Evolutionary conservation across 768 basidiomycete species (phyloP), one percentile per base, ranked within the genome.

Genomic region (Trametopsis cervina): DNA sequence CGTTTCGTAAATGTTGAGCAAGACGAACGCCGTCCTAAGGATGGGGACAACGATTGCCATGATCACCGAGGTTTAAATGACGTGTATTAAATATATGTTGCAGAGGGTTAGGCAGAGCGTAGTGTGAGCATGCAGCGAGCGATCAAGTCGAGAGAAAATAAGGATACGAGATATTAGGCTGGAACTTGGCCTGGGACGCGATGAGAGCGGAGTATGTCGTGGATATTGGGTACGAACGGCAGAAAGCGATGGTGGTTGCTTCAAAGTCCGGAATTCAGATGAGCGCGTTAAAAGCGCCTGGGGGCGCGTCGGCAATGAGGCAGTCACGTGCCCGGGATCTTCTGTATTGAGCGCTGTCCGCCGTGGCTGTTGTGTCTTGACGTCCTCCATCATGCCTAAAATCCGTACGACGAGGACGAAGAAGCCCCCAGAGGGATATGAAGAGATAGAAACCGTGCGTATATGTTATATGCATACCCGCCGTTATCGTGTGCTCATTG

Each of bases 361-460:
- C 38, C 38, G 12, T n/a, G 27, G 9, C 44, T 9, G 37, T 40
- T 24, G 24, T 15, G 40, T 22, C 5, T 52, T 45, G 39, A 35
- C 51, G 35, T 44, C 21, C 40, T 51, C 56, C 55, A 47, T 53
- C 50, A 95, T 97, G 94, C 94, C 94, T 29, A 95, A 88, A 69
- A 94, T 97, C 64, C 80, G 79, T 59, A 97, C 94, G 38, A 81
- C 82, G 37, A 81, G 94, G 58, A 97, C 95, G 2, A 97, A 93
- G 75, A 77, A 79, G 44, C 92, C 94, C 36, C 95, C 95, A 47
- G 93, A 95, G 66, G 95, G 95, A 11, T 97, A 77, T 57, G 95
- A 98, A 63, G 94, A 97, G 54, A 90, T 97, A 40, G 92, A 90
- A 64, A 67, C 72, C 38, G 89, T 89, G 57, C 18, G 81, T 63